Conservation (phyloP, 176 grass and related monocot genomes). For the Echinochloa phyllopogon region DNA sequence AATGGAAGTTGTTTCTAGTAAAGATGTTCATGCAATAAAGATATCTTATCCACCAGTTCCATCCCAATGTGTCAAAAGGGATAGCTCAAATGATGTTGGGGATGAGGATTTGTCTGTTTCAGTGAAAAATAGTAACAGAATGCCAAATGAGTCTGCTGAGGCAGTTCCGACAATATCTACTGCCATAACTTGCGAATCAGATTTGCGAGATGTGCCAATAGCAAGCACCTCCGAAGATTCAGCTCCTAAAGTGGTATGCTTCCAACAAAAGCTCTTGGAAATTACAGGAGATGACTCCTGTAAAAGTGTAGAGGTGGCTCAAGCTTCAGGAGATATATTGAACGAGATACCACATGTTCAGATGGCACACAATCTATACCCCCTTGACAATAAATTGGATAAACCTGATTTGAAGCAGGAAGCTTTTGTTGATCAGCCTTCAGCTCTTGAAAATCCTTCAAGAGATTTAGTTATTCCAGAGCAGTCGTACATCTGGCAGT, state of each 20-base stretch:
- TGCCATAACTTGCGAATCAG: constrained; percentile 25
- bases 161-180: constrained; percentile 21
- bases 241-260: constrained; percentile 34
- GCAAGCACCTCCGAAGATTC: constrained; percentile 42
- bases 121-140: constrained; percentile 36
- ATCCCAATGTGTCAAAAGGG: constrained; percentile 41
- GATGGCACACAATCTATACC: constrained; percentile 17
- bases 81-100: constrained; percentile 44
- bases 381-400: constrained; percentile 41
- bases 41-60: constrained; percentile 32
- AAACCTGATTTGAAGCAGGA: constrained; percentile 42
- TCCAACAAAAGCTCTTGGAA: constrained; percentile 41
- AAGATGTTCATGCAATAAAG: constrained; percentile 29
- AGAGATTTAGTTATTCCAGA: constrained; percentile 73
- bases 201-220: constrained; percentile 53
- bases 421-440: constrained; percentile 56
- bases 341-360: constrained; percentile 6
- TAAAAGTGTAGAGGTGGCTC: constrained; percentile 28
- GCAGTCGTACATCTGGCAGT: constrained; percentile 92
- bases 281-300: constrained; percentile 24
- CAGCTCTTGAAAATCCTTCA: constrained; percentile 47
- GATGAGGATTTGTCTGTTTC: constrained; percentile 27
- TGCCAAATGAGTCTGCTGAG: constrained; percentile 29
- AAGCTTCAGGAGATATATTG: constrained; percentile 41
- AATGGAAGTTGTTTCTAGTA: constrained; percentile 37